A percentile compares a stretch with the other conserved stretches of the same genome.
Conservation (phyloP, 805 yeast genomes). For the Ogataea allantospora region DNA sequence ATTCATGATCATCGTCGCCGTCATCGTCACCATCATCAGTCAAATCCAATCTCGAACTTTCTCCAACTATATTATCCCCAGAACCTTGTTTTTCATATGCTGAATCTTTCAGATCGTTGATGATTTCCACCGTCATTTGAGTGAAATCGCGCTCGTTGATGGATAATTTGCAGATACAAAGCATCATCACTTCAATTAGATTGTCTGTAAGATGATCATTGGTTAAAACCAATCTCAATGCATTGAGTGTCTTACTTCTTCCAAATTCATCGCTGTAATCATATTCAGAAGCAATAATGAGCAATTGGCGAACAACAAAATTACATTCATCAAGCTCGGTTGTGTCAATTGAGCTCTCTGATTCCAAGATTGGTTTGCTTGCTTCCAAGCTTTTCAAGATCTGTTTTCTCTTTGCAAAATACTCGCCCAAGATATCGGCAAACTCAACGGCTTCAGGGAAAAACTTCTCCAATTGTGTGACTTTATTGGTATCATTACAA, state of each 20-base stretch:
- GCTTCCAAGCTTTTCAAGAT: constrained; percentile 27
- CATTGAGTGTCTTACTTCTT: constrained; percentile 67
- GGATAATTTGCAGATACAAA: constrained; percentile 67
- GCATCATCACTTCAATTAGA: constrained; percentile 54
- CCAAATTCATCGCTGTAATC: constrained; percentile 93
- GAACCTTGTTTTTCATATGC: constrained; percentile 39
- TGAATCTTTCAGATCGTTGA: constrained; percentile 79
- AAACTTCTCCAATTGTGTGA: constrained; percentile 58
- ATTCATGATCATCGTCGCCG: constrained; percentile 23
- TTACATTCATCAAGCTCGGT: constrained; percentile 59
- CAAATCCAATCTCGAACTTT: constrained; percentile 24
- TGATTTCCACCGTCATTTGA: constrained; percentile 79
- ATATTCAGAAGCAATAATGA: constrained; percentile 63
- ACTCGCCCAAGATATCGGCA: constrained; percentile 56
- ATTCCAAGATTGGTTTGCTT: constrained; percentile 19
- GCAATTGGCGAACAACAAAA: constrained; percentile 71
- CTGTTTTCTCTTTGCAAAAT: constrained; percentile 48
- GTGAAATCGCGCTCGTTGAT: constrained; percentile 82
- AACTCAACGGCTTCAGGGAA: constrained; percentile 79
- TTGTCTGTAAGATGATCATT: constrained; percentile 54
- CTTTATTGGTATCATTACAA: constrained; percentile 53
- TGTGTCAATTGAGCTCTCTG: constrained; percentile 28
- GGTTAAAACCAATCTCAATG: constrained; percentile 57
- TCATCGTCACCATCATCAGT: constrained; percentile 26
- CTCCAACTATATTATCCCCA: constrained; percentile 10